Conservation (phyloP, 768 basidiomycete genomes). For the Pleurotus pulmonarius region DNA sequence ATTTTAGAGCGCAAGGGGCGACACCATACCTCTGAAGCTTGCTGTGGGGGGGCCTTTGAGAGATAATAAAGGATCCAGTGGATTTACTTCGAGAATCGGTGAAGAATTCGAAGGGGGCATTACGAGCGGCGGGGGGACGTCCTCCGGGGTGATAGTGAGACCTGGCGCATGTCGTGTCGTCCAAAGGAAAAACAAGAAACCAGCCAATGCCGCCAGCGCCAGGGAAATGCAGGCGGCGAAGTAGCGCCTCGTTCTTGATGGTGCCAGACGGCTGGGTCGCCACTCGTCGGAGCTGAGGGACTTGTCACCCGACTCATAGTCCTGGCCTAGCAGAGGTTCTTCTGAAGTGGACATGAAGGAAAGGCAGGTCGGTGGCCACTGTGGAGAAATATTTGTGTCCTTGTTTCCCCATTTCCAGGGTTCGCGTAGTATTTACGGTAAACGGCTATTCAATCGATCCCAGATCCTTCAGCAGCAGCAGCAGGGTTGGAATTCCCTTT, state of each 20-base stretch:
- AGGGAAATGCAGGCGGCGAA: slow-evolving; percentile 24
- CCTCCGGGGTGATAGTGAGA: slow-evolving; percentile 1
- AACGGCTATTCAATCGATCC: too few relatives aligned
- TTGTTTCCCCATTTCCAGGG: too few relatives aligned
- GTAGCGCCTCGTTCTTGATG: slow-evolving; percentile 16
- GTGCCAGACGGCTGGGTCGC: background rate
- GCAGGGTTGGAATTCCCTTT: too few relatives aligned
- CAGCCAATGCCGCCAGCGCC: slow-evolving; percentile 23
- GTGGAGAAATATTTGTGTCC: too few relatives aligned
- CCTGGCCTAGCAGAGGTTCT: background rate
- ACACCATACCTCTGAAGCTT: slow-evolving; percentile 48
- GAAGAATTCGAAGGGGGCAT: slow-evolving; percentile 1
- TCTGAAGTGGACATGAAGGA: background rate
- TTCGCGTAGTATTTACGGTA: too few relatives aligned
- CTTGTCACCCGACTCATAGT: background rate
- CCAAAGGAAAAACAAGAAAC: slow-evolving; percentile 21
- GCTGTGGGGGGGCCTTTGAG: slow-evolving; percentile 50
- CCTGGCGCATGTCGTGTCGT: slow-evolving; percentile 12
- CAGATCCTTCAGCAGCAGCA: too few relatives aligned
- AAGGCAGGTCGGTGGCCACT: too few relatives aligned
- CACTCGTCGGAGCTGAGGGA: background rate
- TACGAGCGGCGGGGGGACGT: background rate
- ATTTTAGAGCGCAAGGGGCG: background rate
- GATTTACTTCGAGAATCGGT: slow-evolving; percentile 11
- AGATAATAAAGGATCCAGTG: slow-evolving; percentile 13